phyloP scores from a whole-genome alignment of 2,329 filamentous ascomycete genomes.

The Pleomassaria siparia region DNA sequence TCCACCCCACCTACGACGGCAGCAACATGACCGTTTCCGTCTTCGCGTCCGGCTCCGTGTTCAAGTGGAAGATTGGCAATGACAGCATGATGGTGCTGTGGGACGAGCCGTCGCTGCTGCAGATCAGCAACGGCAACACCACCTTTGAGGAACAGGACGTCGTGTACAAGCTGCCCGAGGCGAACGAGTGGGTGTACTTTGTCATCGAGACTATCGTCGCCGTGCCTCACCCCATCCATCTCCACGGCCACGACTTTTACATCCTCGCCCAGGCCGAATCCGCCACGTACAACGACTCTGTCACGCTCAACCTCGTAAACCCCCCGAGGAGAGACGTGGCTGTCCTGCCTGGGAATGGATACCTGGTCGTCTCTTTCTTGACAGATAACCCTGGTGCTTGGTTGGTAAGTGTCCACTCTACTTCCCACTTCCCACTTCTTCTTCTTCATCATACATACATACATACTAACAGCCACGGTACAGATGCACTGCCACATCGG shows the following conservation, averaged over 20 bases:
- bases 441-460: not conserved
- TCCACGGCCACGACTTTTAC: slow-evolving; percentile 46
- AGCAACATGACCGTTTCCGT: slow-evolving; percentile 16
- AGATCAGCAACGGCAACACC: slow-evolving; percentile 31
- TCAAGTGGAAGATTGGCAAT: slow-evolving; percentile 40
- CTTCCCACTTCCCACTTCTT: not conserved
- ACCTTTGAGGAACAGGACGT: slow-evolving; percentile 17
- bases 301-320: slow-evolving; percentile 35
- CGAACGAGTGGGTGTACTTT: slow-evolving; percentile 22
- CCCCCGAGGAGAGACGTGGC: slow-evolving; percentile 40
- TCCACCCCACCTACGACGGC: slow-evolving; percentile 12
- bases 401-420: not conserved
- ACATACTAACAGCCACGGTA: not conserved
- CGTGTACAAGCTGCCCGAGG: slow-evolving; percentile 19
- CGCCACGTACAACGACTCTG: slow-evolving; percentile 33
- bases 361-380: slow-evolving; percentile 40
- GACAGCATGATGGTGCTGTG: slow-evolving; percentile 50
- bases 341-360: slow-evolving; percentile 25
- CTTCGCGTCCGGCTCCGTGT: slow-evolving; percentile 12
- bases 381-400: slow-evolving; percentile 32
- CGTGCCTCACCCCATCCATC: slow-evolving; percentile 27
- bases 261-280: slow-evolving; percentile 41
- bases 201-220: slow-evolving; percentile 22
- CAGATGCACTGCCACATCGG: slow-evolving; percentile 12
- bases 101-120: slow-evolving; percentile 47